Base-by-base conservation (phyloP, 805 yeast species). In the Spathaspora gorwiae region DNA sequence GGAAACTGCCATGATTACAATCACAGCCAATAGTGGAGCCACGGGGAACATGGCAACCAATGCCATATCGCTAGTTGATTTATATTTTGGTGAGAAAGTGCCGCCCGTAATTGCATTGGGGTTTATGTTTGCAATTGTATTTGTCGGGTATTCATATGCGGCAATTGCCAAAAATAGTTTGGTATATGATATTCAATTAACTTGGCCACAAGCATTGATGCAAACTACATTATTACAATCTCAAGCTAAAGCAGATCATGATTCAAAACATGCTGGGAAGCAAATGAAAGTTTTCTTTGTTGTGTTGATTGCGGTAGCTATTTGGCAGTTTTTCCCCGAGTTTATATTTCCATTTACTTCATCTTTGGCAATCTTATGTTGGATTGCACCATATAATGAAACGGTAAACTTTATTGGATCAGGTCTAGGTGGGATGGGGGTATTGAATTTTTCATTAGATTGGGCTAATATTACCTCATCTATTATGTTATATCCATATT, bases 401-500 rank as follows among this genome's bases (percentile, higher is more conserved):
- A 59, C 59, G 0, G 49, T 69, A 10, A 75, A 74, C 45, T 76
- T 76, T 47, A 51, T 75, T 8, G 80, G 80, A 5, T 70, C 77
- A n/a, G 80, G 80, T 0, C 52, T 76, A 41, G 80, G 80, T 2
- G 80, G 80, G 1, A 66, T 75, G 66, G 80, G 80, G 6, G 55
- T 76, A 31, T 54, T 76, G 45, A 76, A 76, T 48, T 57, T 76
- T 24, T 62, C 79, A 1, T 59, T 76, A 30, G 80, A 76, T 48
- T 76, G 81, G 80, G 72, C 79, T 44, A 76, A 76, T 50, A 73
- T 76, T 42, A 73, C 80, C 1, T 73, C 79, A 0, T 54, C 62
- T 6, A 76, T 76, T 37, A 70, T 76, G 79, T 52, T 76, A 51
- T 65, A 66, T 40, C 81, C 81, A 0, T 76, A 75, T 54, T 75